A percentile compares a stretch with the other conserved stretches of the same genome.
Evolutionary conservation across 2,329 filamentous ascomycete species (phyloP).

Genomic region (Aspergillus sp.): DNA sequence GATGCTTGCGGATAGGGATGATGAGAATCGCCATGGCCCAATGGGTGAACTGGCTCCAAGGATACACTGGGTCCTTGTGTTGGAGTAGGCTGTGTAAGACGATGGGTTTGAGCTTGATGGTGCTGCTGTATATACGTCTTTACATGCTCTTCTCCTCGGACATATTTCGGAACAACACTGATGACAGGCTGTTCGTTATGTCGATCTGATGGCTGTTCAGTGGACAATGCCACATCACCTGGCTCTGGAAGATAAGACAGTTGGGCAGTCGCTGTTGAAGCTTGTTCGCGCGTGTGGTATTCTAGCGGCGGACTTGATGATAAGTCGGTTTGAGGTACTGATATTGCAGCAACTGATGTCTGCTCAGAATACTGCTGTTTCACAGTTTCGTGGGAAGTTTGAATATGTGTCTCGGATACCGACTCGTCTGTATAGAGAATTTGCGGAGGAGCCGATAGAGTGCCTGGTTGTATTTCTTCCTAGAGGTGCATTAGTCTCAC

Average conservation of each 20-base stretch:
- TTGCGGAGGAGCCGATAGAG: neutral
- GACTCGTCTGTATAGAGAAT: neutral
- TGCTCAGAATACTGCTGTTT: neutral
- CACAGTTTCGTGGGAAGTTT: neutral
- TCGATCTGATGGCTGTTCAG: neutral
- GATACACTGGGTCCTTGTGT: conserved; percentile 10
- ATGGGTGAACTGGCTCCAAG: neutral
- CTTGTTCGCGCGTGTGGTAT: neutral
- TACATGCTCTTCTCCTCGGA: conserved; percentile 45
- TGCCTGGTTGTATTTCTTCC: neutral
- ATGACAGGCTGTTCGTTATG: conserved; percentile 18
- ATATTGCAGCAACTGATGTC: neutral
- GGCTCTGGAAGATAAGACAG: neutral
- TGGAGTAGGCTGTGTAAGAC: conserved; percentile 13
- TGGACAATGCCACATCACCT: neutral
- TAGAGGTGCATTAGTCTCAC: conserved; percentile 3
- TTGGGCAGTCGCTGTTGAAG: neutral
- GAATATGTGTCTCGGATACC: neutral
- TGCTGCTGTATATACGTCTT: conserved; percentile 31
- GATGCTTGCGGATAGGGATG: conserved; percentile 41
- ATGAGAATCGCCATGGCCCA: conserved; percentile 3
- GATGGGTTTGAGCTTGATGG: conserved; percentile 12
- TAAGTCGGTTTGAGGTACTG: neutral
- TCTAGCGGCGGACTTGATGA: neutral
- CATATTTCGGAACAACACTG: conserved; percentile 46